Evolutionary conservation across 306 rosid species (phyloP).

Genomic region (Castanospermum australe): DNA sequence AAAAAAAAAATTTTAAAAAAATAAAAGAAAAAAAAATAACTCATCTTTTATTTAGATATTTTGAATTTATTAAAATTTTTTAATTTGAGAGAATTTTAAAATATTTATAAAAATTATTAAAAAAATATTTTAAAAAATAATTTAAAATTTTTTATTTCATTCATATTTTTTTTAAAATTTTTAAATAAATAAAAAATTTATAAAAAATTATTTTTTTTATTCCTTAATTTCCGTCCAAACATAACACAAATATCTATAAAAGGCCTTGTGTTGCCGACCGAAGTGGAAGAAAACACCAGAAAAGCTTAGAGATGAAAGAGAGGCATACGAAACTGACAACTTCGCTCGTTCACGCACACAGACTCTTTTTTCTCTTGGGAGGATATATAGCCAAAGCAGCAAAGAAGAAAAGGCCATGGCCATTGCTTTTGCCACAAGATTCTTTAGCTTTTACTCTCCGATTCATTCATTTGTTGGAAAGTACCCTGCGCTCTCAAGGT

Average conservation of each 20-base stretch:
- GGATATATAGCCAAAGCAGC: neutral
- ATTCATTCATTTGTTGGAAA: neutral
- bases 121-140: too few relatives aligned
- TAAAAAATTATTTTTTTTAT: too few relatives aligned
- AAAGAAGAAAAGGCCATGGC: neutral
- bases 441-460: neutral
- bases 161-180: too few relatives aligned
- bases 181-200: too few relatives aligned
- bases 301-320: neutral
- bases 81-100: too few relatives aligned
- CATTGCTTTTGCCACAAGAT: slow-evolving; percentile 25
- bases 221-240: too few relatives aligned
- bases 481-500: neutral
- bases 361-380: neutral
- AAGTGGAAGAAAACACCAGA: slow-evolving; percentile 17
- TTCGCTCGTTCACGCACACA: neutral
- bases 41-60: too few relatives aligned
- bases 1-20: too few relatives aligned
- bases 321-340: slow-evolving; percentile 9
- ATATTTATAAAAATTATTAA: too few relatives aligned
- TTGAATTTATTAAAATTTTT: too few relatives aligned
- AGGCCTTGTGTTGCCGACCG: slow-evolving; percentile 9
- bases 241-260: neutral
- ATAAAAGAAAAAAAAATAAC: too few relatives aligned
- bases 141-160: too few relatives aligned